Conservation (phyloP, 306 rosid genomes). For the Albizia julibrissin region DNA sequence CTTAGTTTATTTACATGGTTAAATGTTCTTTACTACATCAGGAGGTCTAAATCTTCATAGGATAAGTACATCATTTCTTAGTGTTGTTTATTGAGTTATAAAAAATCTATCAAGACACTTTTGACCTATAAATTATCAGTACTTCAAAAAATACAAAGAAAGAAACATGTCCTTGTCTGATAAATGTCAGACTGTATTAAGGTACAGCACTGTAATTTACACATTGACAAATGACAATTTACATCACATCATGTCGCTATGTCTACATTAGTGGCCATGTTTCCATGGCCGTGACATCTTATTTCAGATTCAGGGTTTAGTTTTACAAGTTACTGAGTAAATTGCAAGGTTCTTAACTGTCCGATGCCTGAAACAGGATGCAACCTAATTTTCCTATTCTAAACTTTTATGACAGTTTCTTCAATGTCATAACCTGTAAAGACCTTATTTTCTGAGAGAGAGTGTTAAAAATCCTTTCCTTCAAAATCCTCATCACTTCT, state of each 20-base stretch:
- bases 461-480: not conserved
- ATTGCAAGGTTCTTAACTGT: not conserved
- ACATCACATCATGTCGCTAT: not conserved
- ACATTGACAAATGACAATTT: not conserved
- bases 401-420: not conserved
- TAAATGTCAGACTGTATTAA: not conserved
- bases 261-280: not conserved
- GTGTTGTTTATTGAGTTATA: not conserved
- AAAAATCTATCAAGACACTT: not conserved
- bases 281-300: not conserved
- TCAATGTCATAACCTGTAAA: not conserved
- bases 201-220: not conserved
- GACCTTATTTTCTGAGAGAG: not conserved
- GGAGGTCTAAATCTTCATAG: not conserved
- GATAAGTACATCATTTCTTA: not conserved
- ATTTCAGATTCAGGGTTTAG: not conserved
- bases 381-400: slow-evolving; percentile 6
- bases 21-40: not conserved
- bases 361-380: not conserved
- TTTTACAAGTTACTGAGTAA: not conserved
- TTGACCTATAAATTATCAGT: not conserved
- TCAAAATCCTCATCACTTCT: not conserved
- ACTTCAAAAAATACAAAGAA: not conserved
- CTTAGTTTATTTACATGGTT: not conserved
- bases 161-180: not conserved